Percentiles rank a stretch among this genome's conserved stretches.
These are phyloP conservation scores for Rossbeevera mucosa DNA, from an alignment of 768 basidiomycete genomes.

Conservation along the genomic window DNA sequence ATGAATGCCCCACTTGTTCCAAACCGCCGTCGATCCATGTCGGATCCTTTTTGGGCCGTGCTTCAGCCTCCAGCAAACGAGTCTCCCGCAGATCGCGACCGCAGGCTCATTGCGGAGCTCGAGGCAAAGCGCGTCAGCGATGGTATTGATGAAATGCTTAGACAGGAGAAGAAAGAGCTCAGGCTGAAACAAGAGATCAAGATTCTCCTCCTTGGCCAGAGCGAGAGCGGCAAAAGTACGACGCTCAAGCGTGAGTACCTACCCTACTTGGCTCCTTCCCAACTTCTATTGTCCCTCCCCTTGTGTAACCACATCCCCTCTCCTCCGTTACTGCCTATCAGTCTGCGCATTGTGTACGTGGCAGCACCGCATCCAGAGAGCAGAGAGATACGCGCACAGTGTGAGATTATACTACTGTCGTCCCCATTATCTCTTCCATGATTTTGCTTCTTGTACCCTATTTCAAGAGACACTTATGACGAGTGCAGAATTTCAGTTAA, in stretches of 20 bases:
- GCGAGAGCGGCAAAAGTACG: slow-evolving; percentile 86
- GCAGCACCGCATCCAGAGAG: background rate
- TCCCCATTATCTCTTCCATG: slow-evolving; percentile 1
- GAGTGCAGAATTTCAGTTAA: slow-evolving; percentile 71
- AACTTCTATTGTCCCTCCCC: slow-evolving; percentile 2
- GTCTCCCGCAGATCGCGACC: slow-evolving; percentile 60
- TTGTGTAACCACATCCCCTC: background rate
- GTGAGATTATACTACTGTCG: slow-evolving; percentile 1
- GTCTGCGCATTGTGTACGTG: background rate
- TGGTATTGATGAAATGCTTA: slow-evolving; percentile 74
- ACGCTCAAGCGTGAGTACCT: slow-evolving; percentile 76
- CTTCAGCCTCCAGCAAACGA: slow-evolving; percentile 72
- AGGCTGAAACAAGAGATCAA: slow-evolving; percentile 62
- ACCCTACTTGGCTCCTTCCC: slow-evolving; percentile 2
- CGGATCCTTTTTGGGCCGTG: slow-evolving; percentile 67
- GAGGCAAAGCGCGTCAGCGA: slow-evolving; percentile 74
- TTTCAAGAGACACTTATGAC: slow-evolving; percentile 16
- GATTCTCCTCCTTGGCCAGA: slow-evolving; percentile 79
- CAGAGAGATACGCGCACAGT: slow-evolving; percentile 1
- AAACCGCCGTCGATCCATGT: slow-evolving; percentile 43
- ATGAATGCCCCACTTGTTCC: slow-evolving; percentile 31
- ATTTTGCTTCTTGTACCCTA: background rate
- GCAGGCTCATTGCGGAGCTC: slow-evolving; percentile 58
- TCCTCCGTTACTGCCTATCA: background rate
- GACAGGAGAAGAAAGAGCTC: slow-evolving; percentile 59